Evolutionary conservation across 2,329 filamentous ascomycete genomes (phyloP), one percentile per base, ranked within the genome.

Genomic region (Tolypocladium tropicale): DNA sequence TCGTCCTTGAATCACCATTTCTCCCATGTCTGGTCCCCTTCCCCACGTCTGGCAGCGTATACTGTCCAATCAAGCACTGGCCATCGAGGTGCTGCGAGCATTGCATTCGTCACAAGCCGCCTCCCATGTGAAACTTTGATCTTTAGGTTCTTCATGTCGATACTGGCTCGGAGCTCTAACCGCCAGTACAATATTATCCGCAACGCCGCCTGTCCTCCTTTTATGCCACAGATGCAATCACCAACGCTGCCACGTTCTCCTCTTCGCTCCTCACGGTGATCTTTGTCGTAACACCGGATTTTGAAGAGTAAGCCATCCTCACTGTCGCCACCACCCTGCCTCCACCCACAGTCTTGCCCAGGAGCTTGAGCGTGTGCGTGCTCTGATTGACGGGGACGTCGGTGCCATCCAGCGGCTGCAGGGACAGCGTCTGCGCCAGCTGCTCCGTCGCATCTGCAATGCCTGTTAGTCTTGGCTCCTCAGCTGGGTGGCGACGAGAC

Each of bases 241-340:
- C 84, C 71, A 95, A 78, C 58, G 85, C 81, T 59, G 94, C 91
- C 67, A 99, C 85, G 56, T 90, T 90, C 69, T 94, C 90, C 74
- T 99, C 94, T 72, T 99, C 94, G 70, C 88, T 89, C 68, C 94
- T 83, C 59, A 93, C 89, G 54, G 87, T 89, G 64, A 99, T 90
- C 82, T 97, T 97, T 67, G 93, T 95, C 57, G 94, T 96, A 30
- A 97, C 91, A 54, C 94, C 94, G 53, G 86, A 87, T 80, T 95
- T 96, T 65, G 88, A 85, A 59, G 90, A 95, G 74, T 85, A 96
- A 1, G 92, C 94, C 92, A 99, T 96, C 73, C 91, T 84, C 61
- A 97, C 84, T 62, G 84, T 86, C 58, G 88, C 89, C 56, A 92
- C 90, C 18, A 99, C 93, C 67, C 88, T 87, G 62, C 94, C 94